These are phyloP conservation scores for Syzygium aqueum DNA, from an alignment of 345 rosid species.

Conservation along the genomic window DNA sequence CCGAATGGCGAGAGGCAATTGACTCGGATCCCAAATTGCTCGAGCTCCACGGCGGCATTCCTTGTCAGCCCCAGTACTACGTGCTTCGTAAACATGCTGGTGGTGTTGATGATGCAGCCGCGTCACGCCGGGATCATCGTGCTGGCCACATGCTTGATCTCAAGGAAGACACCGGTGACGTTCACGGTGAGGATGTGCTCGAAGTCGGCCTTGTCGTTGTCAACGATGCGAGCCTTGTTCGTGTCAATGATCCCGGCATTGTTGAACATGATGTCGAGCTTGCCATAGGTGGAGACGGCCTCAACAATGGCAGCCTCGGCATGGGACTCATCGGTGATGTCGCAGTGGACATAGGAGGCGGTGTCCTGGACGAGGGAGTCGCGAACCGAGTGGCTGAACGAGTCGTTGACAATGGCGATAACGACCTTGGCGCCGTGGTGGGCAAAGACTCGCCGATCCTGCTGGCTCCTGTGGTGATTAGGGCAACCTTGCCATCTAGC, in stretches of 20 bases:
- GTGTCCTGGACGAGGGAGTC: slow-evolving; percentile 7
- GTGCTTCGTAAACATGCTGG: slow-evolving; percentile 34
- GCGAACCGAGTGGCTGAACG: slow-evolving; percentile 5
- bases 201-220: slow-evolving; percentile 22
- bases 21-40: slow-evolving; percentile 37
- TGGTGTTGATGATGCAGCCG: slow-evolving; percentile 26
- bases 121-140: slow-evolving; percentile 20
- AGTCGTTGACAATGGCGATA: slow-evolving; percentile 13
- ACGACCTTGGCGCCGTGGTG: slow-evolving; percentile 20
- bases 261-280: slow-evolving; percentile 34
- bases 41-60: slow-evolving; percentile 36
- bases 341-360: slow-evolving; percentile 15
- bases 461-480: slow-evolving; percentile 26
- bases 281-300: slow-evolving; percentile 19
- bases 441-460: slow-evolving; percentile 17
- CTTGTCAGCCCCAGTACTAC: slow-evolving; percentile 36
- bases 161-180: slow-evolving; percentile 31
- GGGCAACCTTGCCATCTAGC: slow-evolving; percentile 24
- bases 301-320: slow-evolving; percentile 9
- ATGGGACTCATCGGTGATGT: slow-evolving; percentile 24
- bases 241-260: slow-evolving; percentile 23
- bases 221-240: slow-evolving; percentile 19
- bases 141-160: slow-evolving; percentile 28
- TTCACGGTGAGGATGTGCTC: slow-evolving; percentile 25
- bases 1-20: slow-evolving; percentile 40